These are phyloP conservation scores for Cryptococcus amylolentus DNA, from an alignment of 1,284 basidiomycete species.

Conservation along the genomic window DNA sequence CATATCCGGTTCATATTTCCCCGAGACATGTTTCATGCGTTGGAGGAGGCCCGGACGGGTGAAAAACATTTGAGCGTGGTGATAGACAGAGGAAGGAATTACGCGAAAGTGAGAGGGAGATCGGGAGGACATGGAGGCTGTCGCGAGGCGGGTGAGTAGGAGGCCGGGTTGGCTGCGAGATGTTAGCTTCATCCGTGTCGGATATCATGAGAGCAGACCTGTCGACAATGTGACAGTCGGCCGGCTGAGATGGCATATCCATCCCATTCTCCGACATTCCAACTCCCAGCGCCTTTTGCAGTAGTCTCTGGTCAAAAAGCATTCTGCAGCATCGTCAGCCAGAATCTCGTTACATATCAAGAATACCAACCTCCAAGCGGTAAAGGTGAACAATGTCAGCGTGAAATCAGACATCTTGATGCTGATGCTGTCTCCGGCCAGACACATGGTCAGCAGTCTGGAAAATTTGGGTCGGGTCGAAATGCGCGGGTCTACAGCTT, in stretches of 20 bases:
- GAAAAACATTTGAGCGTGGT: constrained; percentile 30
- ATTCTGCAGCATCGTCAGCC: constrained; percentile 3
- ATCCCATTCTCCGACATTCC: constrained; percentile 15
- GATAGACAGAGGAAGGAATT: constrained; percentile 27
- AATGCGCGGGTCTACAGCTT: constrained; percentile 9
- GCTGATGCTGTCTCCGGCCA: constrained; percentile 17
- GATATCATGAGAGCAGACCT: constrained; percentile 3
- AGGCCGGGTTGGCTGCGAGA: constrained; percentile 22
- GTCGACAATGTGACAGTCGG: constrained; percentile 8
- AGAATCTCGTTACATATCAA: not conserved
- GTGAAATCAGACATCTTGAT: constrained; percentile 23
- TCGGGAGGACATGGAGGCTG: constrained; percentile 20
- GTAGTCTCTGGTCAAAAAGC: constrained; percentile 16
- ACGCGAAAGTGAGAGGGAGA: constrained; percentile 23
- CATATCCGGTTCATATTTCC: constrained; percentile 32
- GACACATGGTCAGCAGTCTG: constrained; percentile 15
- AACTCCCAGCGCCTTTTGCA: constrained; percentile 12
- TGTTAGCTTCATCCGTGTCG: not conserved
- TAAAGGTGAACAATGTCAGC: constrained; percentile 24
- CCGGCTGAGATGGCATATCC: constrained; percentile 6
- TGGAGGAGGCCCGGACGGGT: constrained; percentile 31
- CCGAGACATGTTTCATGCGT: constrained; percentile 27
- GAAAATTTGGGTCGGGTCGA: constrained; percentile 19
- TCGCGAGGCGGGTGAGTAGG: constrained; percentile 22
- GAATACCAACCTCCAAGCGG: constrained; percentile 27